Conservation (phyloP, 2,329 filamentous ascomycete genomes). For the Neofusicoccum kwambonambiense region DNA sequence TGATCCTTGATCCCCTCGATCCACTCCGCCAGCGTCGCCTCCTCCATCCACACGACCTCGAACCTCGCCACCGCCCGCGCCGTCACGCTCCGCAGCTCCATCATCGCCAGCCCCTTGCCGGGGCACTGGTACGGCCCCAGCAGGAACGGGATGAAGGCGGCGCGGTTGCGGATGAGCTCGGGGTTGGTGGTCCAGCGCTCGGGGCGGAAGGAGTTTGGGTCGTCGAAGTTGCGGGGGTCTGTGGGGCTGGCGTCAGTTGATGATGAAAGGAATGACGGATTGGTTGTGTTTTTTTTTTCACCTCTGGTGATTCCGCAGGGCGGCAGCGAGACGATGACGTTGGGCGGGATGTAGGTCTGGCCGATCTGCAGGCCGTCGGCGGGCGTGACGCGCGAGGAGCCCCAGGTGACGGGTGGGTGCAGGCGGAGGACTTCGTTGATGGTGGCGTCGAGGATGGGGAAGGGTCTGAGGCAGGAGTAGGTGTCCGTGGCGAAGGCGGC, state of each 20-base stretch:
- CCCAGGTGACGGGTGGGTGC: slow-evolving; percentile 41
- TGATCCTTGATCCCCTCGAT: slow-evolving; percentile 26
- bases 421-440: slow-evolving; percentile 46
- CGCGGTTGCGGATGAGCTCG: background rate
- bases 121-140: background rate
- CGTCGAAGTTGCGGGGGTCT: slow-evolving; percentile 4
- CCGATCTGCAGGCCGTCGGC: slow-evolving; percentile 38
- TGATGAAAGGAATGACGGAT: background rate
- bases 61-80: background rate
- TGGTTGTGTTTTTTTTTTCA: background rate
- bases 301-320: slow-evolving; percentile 19
- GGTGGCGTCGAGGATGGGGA: slow-evolving; percentile 36
- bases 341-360: slow-evolving; percentile 34
- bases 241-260: no score
- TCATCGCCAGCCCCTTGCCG: slow-evolving; percentile 11
- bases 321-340: slow-evolving; percentile 25
- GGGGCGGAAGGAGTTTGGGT: slow-evolving; percentile 1
- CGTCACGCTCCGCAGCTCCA: slow-evolving; percentile 1
- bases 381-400: slow-evolving; percentile 38
- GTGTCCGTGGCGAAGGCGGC: slow-evolving; percentile 20
- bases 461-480: slow-evolving; percentile 17
- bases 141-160: slow-evolving; percentile 13
- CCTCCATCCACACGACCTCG: slow-evolving; percentile 24
- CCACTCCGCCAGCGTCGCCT: slow-evolving; percentile 24
- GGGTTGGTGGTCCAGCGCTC: slow-evolving; percentile 8